These are phyloP conservation scores for Hypoxylon cercidicola DNA, from an alignment of 495 filamentous ascomycete species.

Conservation along the genomic window DNA sequence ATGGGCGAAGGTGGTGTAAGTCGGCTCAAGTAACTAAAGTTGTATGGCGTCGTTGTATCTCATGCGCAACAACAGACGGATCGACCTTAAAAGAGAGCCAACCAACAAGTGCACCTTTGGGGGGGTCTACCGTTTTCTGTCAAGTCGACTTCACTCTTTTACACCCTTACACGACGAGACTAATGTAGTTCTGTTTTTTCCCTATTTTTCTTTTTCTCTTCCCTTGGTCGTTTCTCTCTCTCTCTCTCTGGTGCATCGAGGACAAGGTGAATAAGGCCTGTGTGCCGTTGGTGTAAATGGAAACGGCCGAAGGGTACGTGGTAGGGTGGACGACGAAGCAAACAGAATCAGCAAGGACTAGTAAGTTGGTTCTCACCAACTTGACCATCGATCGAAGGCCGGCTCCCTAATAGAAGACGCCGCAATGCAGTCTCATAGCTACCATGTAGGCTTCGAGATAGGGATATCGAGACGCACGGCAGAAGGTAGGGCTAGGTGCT, in stretches of 20 bases:
- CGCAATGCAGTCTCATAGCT: constrained; percentile 45
- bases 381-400: constrained; percentile 39
- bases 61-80: constrained; percentile 35
- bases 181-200: constrained; percentile 22
- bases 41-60: constrained; percentile 38
- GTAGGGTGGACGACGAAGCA: constrained; percentile 38
- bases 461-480: constrained; percentile 46
- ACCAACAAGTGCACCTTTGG: constrained; percentile 31
- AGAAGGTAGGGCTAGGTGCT: constrained; percentile 45
- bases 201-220: constrained; percentile 17
- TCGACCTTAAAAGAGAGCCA: constrained; percentile 32
- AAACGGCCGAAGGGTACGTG: constrained; percentile 38
- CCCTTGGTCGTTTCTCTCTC: constrained; percentile 27
- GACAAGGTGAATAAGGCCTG: constrained; percentile 30
- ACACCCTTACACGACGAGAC: constrained; percentile 17
- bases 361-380: constrained; percentile 33
- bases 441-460: constrained; percentile 39
- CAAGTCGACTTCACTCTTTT: constrained; percentile 32
- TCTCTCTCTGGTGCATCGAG: constrained; percentile 36
- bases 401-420: constrained; percentile 40
- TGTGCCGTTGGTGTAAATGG: constrained; percentile 43
- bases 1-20: constrained; percentile 32
- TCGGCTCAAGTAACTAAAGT: constrained; percentile 27
- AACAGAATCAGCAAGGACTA: constrained; percentile 38
- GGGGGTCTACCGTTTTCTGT: constrained; percentile 36